Conservation (phyloP, 371 early-diverging fungal genomes). For the Mucor mucedo region DNA sequence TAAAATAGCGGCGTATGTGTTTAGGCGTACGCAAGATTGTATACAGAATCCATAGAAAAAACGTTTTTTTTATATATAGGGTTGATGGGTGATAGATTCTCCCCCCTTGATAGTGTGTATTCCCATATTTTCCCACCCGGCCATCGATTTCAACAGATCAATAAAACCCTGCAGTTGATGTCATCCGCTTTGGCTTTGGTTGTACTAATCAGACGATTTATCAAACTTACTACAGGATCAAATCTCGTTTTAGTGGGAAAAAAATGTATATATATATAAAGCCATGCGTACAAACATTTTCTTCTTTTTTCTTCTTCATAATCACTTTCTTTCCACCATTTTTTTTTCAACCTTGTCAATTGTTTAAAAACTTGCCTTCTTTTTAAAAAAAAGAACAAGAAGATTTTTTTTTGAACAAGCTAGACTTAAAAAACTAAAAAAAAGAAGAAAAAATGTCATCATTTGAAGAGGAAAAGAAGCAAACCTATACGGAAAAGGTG, state of each 20-base stretch:
- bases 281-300: background rate
- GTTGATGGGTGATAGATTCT: background rate
- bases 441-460: slow-evolving; percentile 50
- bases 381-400: too few species aligned
- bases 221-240: background rate
- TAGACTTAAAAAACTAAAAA: background rate
- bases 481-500: background rate
- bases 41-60: background rate
- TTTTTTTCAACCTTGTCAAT: slow-evolving; percentile 3
- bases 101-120: background rate
- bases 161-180: background rate
- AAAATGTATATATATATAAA: background rate
- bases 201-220: slow-evolving; percentile 6
- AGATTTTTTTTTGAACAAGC: too few species aligned
- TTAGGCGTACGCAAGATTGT: background rate
- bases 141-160: too few species aligned
- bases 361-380: too few species aligned
- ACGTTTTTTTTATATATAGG: background rate
- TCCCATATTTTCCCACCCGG: background rate
- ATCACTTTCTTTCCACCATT: slow-evolving; percentile 5
- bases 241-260: background rate
- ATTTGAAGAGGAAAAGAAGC: slow-evolving; percentile 39
- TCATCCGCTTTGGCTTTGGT: background rate
- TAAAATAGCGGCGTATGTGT: too few species aligned
- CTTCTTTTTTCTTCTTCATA: slow-evolving; percentile 6